These are phyloP conservation scores for Cicer chorassanicum DNA, from an alignment of 306 rosid genomes.

Conservation along the genomic window DNA sequence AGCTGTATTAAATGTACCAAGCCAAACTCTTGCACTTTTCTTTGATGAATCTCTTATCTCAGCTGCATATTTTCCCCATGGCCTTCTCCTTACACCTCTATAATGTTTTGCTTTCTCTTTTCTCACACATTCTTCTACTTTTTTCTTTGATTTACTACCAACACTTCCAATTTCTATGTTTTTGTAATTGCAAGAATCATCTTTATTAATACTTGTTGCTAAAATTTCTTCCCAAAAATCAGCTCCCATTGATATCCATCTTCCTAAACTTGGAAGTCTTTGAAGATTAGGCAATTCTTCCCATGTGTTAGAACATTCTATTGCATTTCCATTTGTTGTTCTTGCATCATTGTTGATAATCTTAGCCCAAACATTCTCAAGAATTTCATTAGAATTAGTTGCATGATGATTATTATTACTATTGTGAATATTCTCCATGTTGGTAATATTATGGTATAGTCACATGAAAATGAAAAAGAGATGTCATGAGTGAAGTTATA, in stretches of 20 bases:
- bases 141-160: background rate
- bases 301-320: slow-evolving; percentile 55
- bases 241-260: slow-evolving; percentile 95
- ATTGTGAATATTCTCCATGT: slow-evolving; percentile 50
- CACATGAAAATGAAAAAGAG: slow-evolving; percentile 20
- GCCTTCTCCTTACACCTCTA: slow-evolving; percentile 92
- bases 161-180: slow-evolving; percentile 37
- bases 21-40: slow-evolving; percentile 91
- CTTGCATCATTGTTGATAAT: slow-evolving; percentile 53
- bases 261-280: slow-evolving; percentile 86
- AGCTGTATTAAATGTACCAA: slow-evolving; percentile 87
- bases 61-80: slow-evolving; percentile 97
- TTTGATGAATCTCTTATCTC: slow-evolving; percentile 85
- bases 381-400: slow-evolving; percentile 57
- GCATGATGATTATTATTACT: slow-evolving; percentile 47
- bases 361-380: slow-evolving; percentile 90
- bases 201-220: slow-evolving; percentile 31
- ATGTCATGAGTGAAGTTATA: slow-evolving; percentile 36
- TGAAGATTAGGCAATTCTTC: slow-evolving; percentile 68
- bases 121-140: slow-evolving; percentile 26
- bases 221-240: slow-evolving; percentile 87
- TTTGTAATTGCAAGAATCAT: slow-evolving; percentile 27
- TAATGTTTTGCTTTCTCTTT: slow-evolving; percentile 62
- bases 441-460: background rate
- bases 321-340: slow-evolving; percentile 37